phyloP scores from a whole-genome alignment of 441 rosid species.

The Pelargonium fulgidum region DNA sequence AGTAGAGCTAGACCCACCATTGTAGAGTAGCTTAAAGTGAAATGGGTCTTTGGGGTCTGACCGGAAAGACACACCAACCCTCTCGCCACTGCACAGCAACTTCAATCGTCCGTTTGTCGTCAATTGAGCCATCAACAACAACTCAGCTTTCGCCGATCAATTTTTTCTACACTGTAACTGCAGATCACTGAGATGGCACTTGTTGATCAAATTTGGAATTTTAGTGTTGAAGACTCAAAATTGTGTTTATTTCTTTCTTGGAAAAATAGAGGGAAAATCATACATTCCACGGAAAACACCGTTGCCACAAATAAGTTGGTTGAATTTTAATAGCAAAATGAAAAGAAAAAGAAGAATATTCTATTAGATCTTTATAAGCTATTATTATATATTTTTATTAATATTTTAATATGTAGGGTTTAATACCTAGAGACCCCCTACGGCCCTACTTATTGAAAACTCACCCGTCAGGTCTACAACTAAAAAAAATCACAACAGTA shows the following conservation, averaged over 20 bases:
- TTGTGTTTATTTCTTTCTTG: background rate
- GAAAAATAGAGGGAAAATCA: background rate
- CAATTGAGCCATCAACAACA: slow-evolving; percentile 5
- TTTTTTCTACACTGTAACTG: background rate
- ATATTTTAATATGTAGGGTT: too few species aligned
- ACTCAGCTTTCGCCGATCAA: background rate
- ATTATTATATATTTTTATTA: too few species aligned
- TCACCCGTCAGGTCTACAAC: too few species aligned
- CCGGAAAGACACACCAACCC: background rate
- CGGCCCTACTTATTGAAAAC: too few species aligned
- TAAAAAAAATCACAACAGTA: too few species aligned
- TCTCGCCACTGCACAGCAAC: background rate
- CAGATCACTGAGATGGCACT: background rate
- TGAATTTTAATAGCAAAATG: too few species aligned
- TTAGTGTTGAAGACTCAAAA: background rate
- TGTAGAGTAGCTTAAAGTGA: background rate
- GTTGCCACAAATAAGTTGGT: background rate
- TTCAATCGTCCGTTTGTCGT: slow-evolving; percentile 5
- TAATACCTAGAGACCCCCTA: too few species aligned
- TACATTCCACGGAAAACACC: background rate
- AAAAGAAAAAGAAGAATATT: too few species aligned
- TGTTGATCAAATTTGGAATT: too few species aligned
- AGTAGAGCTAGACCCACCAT: background rate
- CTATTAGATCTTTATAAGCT: too few species aligned
- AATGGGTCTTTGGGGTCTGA: background rate